Conservation (phyloP, 768 basidiomycete genomes). For the Tremella mesenterica region DNA sequence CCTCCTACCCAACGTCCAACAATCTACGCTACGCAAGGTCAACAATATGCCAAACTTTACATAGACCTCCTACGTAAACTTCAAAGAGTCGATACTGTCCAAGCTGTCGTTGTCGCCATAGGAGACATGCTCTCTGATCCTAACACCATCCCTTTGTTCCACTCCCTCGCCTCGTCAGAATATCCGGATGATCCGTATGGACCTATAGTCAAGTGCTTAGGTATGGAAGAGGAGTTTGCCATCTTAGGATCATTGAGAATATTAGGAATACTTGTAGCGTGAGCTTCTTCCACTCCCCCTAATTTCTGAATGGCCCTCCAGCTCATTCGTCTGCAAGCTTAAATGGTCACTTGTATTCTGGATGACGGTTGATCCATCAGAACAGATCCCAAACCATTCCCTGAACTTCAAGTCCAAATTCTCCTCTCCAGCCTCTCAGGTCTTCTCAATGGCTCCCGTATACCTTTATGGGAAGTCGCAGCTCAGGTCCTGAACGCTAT, state of each 20-base stretch:
- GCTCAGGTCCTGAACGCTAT: slow-evolving; percentile 85
- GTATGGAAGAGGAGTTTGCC: slow-evolving; percentile 87
- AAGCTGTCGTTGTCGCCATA: slow-evolving; percentile 69
- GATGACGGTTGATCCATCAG: slow-evolving; percentile 15
- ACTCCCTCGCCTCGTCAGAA: slow-evolving; percentile 20
- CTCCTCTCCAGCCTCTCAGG: slow-evolving; percentile 45
- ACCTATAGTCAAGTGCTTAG: slow-evolving; percentile 55
- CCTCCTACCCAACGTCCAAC: slow-evolving; percentile 50
- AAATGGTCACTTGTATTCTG: background rate
- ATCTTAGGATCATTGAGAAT: slow-evolving; percentile 83
- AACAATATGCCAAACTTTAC: slow-evolving; percentile 76
- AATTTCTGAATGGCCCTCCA: background rate
- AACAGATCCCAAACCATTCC: slow-evolving; percentile 40
- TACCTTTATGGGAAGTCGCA: slow-evolving; percentile 62
- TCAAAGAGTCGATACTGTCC: slow-evolving; percentile 62
- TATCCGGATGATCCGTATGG: slow-evolving; percentile 28
- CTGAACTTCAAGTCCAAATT: slow-evolving; percentile 15
- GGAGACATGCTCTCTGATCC: slow-evolving; percentile 59
- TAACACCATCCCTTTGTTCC: slow-evolving; percentile 36
- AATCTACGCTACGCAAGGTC: slow-evolving; percentile 70
- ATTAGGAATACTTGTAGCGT: slow-evolving; percentile 76
- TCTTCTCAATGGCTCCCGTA: slow-evolving; percentile 52
- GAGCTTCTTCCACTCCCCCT: background rate
- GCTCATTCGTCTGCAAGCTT: too few relatives aligned
- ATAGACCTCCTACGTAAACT: slow-evolving; percentile 80